These are phyloP conservation scores for Pichiaceae sp. DNA, from an alignment of 1,139 yeast species.

Conservation along the genomic window DNA sequence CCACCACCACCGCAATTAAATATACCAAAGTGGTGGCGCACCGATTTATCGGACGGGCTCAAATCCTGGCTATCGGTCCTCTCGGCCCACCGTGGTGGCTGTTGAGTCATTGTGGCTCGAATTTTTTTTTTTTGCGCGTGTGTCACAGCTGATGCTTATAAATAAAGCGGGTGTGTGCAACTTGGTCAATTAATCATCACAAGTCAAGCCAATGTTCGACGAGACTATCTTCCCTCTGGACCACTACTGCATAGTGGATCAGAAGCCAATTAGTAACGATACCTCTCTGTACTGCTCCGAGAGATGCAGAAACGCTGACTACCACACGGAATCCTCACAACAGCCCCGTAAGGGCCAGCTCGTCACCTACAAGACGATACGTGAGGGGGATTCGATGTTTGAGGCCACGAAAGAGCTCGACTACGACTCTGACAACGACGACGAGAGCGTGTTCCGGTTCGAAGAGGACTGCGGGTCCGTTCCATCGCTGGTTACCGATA, in stretches of 20 bases:
- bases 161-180: neutral
- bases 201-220: neutral
- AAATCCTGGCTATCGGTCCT: too few species aligned
- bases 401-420: neutral
- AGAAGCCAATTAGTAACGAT: slow-evolving; percentile 8
- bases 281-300: slow-evolving; percentile 2
- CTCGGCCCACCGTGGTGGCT: neutral
- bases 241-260: slow-evolving; percentile 17
- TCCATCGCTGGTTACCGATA: slow-evolving; percentile 3
- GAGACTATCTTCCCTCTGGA: slow-evolving; percentile 15
- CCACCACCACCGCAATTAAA: too few species aligned
- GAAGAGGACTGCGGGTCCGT: slow-evolving; percentile 3
- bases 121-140: neutral
- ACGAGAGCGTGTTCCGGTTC: slow-evolving; percentile 2
- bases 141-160: neutral
- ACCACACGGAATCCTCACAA: neutral
- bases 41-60: too few species aligned
- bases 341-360: slow-evolving; percentile 1
- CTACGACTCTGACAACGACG: neutral
- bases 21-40: too few species aligned
- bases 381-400: neutral
- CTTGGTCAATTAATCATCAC: too few species aligned
- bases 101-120: neutral
- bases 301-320: slow-evolving; percentile 1
- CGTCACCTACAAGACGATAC: slow-evolving; percentile 1